A percentile compares a stretch with the other conserved stretches of the same genome.
These are phyloP conservation scores for Trichosporon coremiiforme DNA, from an alignment of 1,284 basidiomycete genomes.

Conservation along the genomic window DNA sequence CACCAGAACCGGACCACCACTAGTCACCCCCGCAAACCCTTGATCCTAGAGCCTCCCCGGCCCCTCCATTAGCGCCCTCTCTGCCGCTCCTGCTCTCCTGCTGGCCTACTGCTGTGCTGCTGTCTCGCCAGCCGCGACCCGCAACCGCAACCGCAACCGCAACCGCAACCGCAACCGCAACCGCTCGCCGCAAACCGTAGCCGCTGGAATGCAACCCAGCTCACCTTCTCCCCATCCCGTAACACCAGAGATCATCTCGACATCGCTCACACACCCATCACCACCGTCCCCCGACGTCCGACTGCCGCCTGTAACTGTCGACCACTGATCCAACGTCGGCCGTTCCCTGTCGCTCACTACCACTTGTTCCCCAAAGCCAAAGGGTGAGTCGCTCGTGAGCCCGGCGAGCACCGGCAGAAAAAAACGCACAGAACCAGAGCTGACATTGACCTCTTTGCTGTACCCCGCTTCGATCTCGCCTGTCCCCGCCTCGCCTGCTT, in stretches of 20 bases:
- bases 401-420: not conserved
- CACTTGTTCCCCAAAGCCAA: not conserved
- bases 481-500: not conserved
- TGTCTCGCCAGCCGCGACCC: no score
- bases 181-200: not conserved
- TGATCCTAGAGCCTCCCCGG: not conserved
- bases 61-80: no score
- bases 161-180: no score
- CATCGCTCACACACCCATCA: not conserved
- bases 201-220: not conserved
- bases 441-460: not conserved
- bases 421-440: not conserved
- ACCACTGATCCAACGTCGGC: not conserved
- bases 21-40: constrained; percentile 3
- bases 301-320: not conserved
- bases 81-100: no score
- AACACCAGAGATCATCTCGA: not conserved
- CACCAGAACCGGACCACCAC: no score
- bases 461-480: constrained; percentile 3
- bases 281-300: not conserved
- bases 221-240: not conserved
- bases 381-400: not conserved
- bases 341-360: not conserved
- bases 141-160: no score
- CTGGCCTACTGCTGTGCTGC: no score